Conservation (phyloP, 768 basidiomycete species). For the Auriscalpium orientale region DNA sequence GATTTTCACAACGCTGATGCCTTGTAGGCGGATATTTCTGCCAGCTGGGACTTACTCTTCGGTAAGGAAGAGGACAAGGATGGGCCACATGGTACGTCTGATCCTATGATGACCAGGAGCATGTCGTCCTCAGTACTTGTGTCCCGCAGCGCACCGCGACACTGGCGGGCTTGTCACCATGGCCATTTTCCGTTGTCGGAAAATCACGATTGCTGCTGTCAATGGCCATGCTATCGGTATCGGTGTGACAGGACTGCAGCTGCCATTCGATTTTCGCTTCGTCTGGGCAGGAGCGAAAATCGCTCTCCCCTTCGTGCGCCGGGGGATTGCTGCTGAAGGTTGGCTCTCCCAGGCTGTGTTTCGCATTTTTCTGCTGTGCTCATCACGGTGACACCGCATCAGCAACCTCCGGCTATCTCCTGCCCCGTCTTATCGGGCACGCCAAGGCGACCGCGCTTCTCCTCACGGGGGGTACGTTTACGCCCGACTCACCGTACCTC, state of each 20-base stretch:
- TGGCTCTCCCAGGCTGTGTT: background rate
- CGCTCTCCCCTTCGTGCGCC: conserved; percentile 41
- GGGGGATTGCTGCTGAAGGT: conserved; percentile 45
- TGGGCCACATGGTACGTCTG: conserved; percentile 36
- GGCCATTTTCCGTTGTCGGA: conserved; percentile 44
- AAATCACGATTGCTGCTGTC: conserved; percentile 44
- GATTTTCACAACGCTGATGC: background rate
- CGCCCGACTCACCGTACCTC: conserved; percentile 37
- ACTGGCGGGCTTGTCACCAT: conserved; percentile 39
- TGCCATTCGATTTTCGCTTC: conserved; percentile 47
- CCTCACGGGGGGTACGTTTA: conserved; percentile 37
- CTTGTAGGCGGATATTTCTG: conserved; percentile 40
- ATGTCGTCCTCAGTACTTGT: background rate
- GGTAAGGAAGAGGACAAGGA: conserved; percentile 33
- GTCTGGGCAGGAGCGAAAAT: conserved; percentile 44
- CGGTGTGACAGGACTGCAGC: conserved; percentile 42
- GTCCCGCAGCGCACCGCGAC: conserved; percentile 37
- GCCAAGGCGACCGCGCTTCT: conserved; percentile 46
- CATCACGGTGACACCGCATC: too few species aligned
- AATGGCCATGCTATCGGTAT: conserved; percentile 46
- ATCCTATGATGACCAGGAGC: background rate
- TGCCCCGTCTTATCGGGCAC: conserved; percentile 47
- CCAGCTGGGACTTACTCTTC: conserved; percentile 38
- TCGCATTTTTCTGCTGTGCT: too few species aligned
- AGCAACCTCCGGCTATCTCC: conserved; percentile 39